Base-by-base conservation (phyloP, 2,329 filamentous ascomycete species). In the Microdochium bolleyi region DNA sequence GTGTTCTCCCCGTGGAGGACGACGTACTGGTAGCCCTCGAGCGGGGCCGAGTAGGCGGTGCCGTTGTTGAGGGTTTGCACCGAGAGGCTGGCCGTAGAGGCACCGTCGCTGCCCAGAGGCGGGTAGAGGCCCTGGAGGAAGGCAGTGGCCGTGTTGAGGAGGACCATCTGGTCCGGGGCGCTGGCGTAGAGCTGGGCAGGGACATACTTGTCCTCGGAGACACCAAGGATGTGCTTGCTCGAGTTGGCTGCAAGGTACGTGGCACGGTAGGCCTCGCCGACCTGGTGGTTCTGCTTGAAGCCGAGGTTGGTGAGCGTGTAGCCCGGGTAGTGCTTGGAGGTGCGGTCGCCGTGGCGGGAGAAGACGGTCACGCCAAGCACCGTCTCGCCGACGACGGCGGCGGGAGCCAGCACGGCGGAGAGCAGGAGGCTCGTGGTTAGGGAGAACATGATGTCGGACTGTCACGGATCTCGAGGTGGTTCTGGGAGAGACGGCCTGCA, bases 121-220 rank as follows among this genome's bases (percentile, higher is more conserved):
- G 92, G 92, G 66, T 96, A 96, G 21, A 96, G 76, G 27, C 84
- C 90, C 71, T 96, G 92, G 27, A 92, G 72, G 73, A 95, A 96
- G 30, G 82, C 87, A 48, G 80, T 76, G 54, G 89, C 89, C 2
- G 89, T 92, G 70, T 82, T 88, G 67, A 92, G 86, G 27, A 96
- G 79, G 19, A 96, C 89, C 38, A 77, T 78, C 68, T 95, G 88
- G 52, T 80, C 71, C 0, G 92, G 89, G 0, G 90, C 80, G 14
- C 83, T 84, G 52, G 89, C 82, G 53, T 75, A 77, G 58, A 96
- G 73, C 72, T 96, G 89, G 2, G 79, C 78, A 21, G 84, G 73
- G 53, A 83, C 81, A 64, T 88, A 87, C 2, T 84, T 63, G 60
- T 89, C 77, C 49, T 79, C 58, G 66, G 80, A 85, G 63, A 96